These are phyloP conservation scores for Fusarium transvaalense DNA, from an alignment of 2,329 filamentous ascomycete species.

Conservation along the genomic window DNA sequence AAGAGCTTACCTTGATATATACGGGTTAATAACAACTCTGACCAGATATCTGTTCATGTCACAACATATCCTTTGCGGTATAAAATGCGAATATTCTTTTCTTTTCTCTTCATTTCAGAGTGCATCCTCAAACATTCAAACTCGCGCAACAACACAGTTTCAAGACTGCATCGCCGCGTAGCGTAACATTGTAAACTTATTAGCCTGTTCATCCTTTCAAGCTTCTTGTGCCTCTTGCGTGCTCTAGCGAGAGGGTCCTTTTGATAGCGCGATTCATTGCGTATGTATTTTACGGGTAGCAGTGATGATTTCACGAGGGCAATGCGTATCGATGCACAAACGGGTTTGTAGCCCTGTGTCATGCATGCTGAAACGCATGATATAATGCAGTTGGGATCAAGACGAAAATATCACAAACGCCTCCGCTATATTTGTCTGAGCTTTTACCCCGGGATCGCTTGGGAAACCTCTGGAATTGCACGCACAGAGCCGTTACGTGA, in stretches of 20 bases:
- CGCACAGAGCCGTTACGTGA: neutral
- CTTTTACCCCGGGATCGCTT: neutral
- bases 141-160: slow-evolving; percentile 16
- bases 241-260: slow-evolving; percentile 31
- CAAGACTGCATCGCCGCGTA: slow-evolving; percentile 33
- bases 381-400: slow-evolving; percentile 14
- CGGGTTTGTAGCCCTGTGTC: neutral
- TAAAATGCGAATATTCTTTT: neutral
- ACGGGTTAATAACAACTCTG: neutral
- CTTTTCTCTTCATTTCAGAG: neutral
- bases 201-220: slow-evolving; percentile 12
- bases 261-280: neutral
- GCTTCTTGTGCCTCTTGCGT: slow-evolving; percentile 33
- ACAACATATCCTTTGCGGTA: slow-evolving; percentile 5
- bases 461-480: no score
- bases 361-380: slow-evolving; percentile 14
- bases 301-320: neutral
- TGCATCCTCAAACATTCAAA: slow-evolving; percentile 6
- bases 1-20: neutral
- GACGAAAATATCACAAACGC: neutral
- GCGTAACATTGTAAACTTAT: slow-evolving; percentile 39
- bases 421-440: neutral
- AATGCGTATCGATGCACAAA: slow-evolving; percentile 19
- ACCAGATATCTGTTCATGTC: neutral
- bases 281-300: no score